Evolutionary conservation across 257 asterid genomes (phyloP), one percentile per base, ranked within the genome.

Genomic region (Catharanthus roseus): DNA sequence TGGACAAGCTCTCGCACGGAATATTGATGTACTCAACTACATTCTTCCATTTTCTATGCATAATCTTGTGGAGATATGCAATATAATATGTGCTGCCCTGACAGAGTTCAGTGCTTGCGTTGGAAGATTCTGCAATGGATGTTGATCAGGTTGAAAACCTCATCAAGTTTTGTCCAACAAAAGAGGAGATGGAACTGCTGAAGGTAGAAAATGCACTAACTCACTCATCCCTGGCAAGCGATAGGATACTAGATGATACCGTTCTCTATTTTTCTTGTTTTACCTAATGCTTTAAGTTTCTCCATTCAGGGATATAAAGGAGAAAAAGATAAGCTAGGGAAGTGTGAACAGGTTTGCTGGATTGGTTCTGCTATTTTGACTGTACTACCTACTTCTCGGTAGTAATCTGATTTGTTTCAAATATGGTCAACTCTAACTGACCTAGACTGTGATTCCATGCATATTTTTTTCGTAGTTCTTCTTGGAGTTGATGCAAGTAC

Each of bases 401-500:
- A 61, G 71, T 70, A 54, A 69, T 71, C 69, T 65, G 28, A 70
- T 54, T 45, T 39, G 64, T 51, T 53, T 2, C 12, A 23, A n/a
- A 13, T n/a, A 12, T 39, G 56, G 47, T 29, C 62, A 75, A 38
- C 53, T 45, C 60, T 73, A 13, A 39, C 70, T 65, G 36, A 67
- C 72, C 45, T 71, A 72, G 51, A 73, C 41, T 72, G 71, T 66
- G 72, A 41, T 3, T 62, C 56, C 72, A 13, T 65, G 49, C n/a
- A n/a, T n/a, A 33, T 75, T n/a, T 26, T 72, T 74, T 68, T 81
- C 68, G 54, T 85, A 92, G 98, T 92, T 90, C 79, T 90, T 89
- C 86, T 70, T 86, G 85, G 98, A 86, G 85, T 75, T 92, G 90
- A 92, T 92, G 98, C 96, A 92, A 88, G 96, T 92, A 47, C 98